These are phyloP conservation scores for Trichosporon sp. DNA, from an alignment of 1,284 basidiomycete genomes.

Conservation along the genomic window DNA sequence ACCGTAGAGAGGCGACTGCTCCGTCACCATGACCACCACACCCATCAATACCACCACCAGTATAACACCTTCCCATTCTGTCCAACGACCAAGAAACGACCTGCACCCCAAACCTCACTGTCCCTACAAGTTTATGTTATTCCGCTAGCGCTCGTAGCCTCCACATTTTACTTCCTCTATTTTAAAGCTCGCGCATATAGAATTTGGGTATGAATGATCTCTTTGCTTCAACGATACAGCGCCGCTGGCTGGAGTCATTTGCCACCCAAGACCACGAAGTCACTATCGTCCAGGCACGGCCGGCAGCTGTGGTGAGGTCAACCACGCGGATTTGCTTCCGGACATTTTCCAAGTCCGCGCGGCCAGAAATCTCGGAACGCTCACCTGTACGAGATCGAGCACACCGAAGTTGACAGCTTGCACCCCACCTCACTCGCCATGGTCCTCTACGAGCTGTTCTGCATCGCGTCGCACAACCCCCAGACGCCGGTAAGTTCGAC, in stretches of 20 bases:
- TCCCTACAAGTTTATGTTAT: slow-evolving; percentile 5
- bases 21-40: neutral
- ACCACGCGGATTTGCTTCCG: slow-evolving; percentile 2
- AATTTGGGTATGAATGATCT: slow-evolving; percentile 3
- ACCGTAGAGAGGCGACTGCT: neutral
- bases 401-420: neutral
- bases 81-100: slow-evolving; percentile 18
- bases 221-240: too few species aligned
- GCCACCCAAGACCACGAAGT: neutral
- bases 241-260: neutral
- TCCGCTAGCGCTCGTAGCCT: slow-evolving; percentile 12
- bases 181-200: slow-evolving; percentile 15
- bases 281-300: neutral
- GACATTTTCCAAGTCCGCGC: neutral
- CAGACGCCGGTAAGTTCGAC: slow-evolving; percentile 47
- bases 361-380: slow-evolving; percentile 11
- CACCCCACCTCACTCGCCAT: slow-evolving; percentile 35
- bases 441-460: slow-evolving; percentile 58
- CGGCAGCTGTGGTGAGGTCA: neutral
- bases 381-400: slow-evolving; percentile 1
- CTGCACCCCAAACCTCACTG: neutral
- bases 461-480: slow-evolving; percentile 56
- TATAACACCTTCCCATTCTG: neutral
- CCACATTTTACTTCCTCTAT: neutral
- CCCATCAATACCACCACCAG: neutral